These are phyloP conservation scores for Silene coronaria DNA, from an alignment of 179 eudicot species.

Conservation along the genomic window DNA sequence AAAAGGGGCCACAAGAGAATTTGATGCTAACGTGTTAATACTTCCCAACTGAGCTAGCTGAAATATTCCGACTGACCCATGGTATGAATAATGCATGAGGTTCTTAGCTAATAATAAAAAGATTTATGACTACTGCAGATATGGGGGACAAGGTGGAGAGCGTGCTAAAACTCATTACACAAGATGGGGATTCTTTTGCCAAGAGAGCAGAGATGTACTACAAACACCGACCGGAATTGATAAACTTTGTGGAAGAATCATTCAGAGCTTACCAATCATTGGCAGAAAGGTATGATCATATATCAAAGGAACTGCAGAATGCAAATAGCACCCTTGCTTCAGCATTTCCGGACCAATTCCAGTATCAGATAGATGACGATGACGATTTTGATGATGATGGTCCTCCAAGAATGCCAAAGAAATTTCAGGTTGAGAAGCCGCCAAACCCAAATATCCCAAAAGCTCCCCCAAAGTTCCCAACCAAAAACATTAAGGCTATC, in stretches of 20 bases:
- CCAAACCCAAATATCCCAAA: slow-evolving; percentile 40
- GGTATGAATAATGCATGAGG: slow-evolving; percentile 1
- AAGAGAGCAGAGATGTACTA: slow-evolving; percentile 90
- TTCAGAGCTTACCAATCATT: slow-evolving; percentile 59
- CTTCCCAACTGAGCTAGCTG: too few relatives aligned
- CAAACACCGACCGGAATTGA: slow-evolving; percentile 64
- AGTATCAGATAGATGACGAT: slow-evolving; percentile 48
- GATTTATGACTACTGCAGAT: slow-evolving; percentile 37
- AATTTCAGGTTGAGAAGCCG: slow-evolving; percentile 16
- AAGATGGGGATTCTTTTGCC: slow-evolving; percentile 83
- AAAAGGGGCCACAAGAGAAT: background rate
- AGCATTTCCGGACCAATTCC: slow-evolving; percentile 62
- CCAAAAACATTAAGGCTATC: slow-evolving; percentile 45
- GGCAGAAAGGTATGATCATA: slow-evolving; percentile 65
- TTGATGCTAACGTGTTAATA: background rate
- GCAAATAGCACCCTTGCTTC: slow-evolving; percentile 75
- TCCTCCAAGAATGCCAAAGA: slow-evolving; percentile 27
- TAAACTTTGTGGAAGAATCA: slow-evolving; percentile 59
- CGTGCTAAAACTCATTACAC: slow-evolving; percentile 56
- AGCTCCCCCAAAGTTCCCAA: slow-evolving; percentile 45
- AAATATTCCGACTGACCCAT: background rate
- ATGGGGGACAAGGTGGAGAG: slow-evolving; percentile 67
- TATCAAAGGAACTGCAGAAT: slow-evolving; percentile 71
- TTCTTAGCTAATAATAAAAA: background rate
- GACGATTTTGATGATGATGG: slow-evolving; percentile 38